phyloP scores from a whole-genome alignment of 2,329 filamentous ascomycete genomes.

The Aspergillus flavus region DNA sequence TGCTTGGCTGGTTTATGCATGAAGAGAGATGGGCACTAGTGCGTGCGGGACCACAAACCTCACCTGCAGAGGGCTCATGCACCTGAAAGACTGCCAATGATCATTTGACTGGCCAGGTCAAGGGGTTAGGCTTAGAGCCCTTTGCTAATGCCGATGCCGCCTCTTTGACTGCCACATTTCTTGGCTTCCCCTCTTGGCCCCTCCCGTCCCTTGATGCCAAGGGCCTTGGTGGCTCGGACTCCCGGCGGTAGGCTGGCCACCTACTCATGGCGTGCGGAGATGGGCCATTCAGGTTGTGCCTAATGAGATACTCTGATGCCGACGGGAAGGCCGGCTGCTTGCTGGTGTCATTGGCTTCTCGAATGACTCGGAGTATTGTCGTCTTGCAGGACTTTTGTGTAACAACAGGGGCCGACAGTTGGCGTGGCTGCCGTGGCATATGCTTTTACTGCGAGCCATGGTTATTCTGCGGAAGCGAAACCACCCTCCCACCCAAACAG shows the following conservation, averaged over 20 bases:
- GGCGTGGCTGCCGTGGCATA: background rate
- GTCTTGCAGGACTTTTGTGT: constrained; percentile 10
- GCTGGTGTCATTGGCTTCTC: background rate
- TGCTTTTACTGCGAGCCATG: background rate
- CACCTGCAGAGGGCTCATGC: constrained; percentile 6
- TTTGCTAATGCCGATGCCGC: background rate
- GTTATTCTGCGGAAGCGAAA: background rate
- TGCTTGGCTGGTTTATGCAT: constrained; percentile 2
- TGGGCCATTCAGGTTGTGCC: background rate
- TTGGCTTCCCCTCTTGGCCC: constrained; percentile 1
- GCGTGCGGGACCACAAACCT: background rate
- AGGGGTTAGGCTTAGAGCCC: background rate
- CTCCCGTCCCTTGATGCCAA: constrained; percentile 13
- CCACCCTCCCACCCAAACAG: background rate
- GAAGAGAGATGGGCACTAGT: background rate
- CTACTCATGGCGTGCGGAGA: background rate
- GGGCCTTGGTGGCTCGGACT: constrained; percentile 10
- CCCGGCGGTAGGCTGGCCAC: constrained; percentile 13
- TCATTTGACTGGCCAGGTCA: constrained; percentile 4
- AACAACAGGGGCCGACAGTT: constrained; percentile 1
- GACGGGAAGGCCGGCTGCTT: background rate
- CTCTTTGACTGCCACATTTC: background rate
- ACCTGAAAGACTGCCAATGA: constrained; percentile 9
- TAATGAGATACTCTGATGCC: constrained; percentile 1
- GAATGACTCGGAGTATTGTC: constrained; percentile 10